These are phyloP conservation scores for Lepidium didymum DNA, from an alignment of 345 rosid genomes.

Conservation along the genomic window DNA sequence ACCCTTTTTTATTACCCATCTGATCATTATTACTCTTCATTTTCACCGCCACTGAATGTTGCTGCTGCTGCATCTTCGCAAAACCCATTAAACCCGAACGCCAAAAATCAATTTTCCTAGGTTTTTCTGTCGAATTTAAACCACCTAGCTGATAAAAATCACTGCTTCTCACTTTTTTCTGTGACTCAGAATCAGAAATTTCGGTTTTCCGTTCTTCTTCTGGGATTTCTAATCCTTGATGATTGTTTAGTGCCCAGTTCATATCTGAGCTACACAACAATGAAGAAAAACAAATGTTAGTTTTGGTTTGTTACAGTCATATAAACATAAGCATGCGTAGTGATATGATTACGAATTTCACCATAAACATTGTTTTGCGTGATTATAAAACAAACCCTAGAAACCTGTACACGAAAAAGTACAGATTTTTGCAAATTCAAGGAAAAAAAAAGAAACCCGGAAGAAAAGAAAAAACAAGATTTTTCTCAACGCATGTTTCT, in stretches of 20 bases:
- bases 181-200: not conserved
- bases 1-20: constrained; percentile 50
- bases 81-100: constrained; percentile 46
- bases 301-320: not conserved
- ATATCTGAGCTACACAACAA: constrained; percentile 39
- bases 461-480: not conserved
- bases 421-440: constrained; percentile 4
- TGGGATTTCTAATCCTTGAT: constrained; percentile 17
- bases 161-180: not conserved
- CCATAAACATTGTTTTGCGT: constrained; percentile 48
- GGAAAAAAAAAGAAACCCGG: not conserved
- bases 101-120: constrained; percentile 18
- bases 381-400: constrained; percentile 17
- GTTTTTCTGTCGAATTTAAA: not conserved
- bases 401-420: constrained; percentile 1
- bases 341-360: constrained; percentile 25
- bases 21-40: constrained; percentile 37
- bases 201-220: constrained; percentile 5
- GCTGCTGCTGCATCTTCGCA: constrained; percentile 43
- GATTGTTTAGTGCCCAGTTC: constrained; percentile 38
- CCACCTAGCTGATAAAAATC: constrained; percentile 9
- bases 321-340: constrained; percentile 20
- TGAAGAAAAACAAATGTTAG: constrained; percentile 13
- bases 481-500: constrained; percentile 54
- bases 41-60: constrained; percentile 52